A percentile compares a stretch with the other conserved stretches of the same genome.
These are phyloP conservation scores for Clarireedia homoeocarpa DNA, from an alignment of 2,329 filamentous ascomycete species.

Conservation along the genomic window DNA sequence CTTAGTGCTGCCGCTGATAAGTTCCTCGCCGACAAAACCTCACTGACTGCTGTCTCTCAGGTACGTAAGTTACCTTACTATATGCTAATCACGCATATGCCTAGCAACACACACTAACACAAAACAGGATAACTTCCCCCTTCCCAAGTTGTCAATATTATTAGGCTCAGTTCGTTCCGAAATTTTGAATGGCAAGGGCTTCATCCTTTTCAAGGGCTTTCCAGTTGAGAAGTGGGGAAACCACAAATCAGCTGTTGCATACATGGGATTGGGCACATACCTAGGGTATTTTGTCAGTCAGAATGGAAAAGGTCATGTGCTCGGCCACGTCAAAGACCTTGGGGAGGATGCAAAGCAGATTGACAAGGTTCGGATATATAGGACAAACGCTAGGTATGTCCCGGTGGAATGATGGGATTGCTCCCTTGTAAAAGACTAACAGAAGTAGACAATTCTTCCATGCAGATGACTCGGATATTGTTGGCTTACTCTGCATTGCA, in stretches of 20 bases:
- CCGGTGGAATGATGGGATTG: background rate
- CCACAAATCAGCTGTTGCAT: conserved; percentile 76
- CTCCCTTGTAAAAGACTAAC: background rate
- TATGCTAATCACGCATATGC: background rate
- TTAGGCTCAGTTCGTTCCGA: conserved; percentile 52
- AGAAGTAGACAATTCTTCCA: conserved; percentile 67
- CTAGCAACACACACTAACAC: background rate
- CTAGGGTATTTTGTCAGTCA: conserved; percentile 84
- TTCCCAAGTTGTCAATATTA: conserved; percentile 47
- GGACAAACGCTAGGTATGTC: conserved; percentile 63
- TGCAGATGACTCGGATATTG: conserved; percentile 73
- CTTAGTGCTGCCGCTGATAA: conserved; percentile 58
- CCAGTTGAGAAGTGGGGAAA: conserved; percentile 69
- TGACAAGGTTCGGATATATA: conserved; percentile 82
- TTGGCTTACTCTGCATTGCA: conserved; percentile 75
- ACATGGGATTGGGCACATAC: conserved; percentile 81
- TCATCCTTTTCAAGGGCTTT: conserved; percentile 82
- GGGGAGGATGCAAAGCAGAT: conserved; percentile 54
- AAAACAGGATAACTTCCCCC: conserved; percentile 44
- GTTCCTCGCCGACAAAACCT: conserved; percentile 57
- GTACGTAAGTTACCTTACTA: conserved; percentile 26
- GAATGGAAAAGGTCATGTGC: conserved; percentile 75
- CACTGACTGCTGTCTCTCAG: conserved; percentile 64
- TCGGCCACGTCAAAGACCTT: conserved; percentile 84
- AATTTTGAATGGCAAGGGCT: conserved; percentile 77